Conservation (phyloP, 352 stramenopile species). For the Phytophthora pini region DNA sequence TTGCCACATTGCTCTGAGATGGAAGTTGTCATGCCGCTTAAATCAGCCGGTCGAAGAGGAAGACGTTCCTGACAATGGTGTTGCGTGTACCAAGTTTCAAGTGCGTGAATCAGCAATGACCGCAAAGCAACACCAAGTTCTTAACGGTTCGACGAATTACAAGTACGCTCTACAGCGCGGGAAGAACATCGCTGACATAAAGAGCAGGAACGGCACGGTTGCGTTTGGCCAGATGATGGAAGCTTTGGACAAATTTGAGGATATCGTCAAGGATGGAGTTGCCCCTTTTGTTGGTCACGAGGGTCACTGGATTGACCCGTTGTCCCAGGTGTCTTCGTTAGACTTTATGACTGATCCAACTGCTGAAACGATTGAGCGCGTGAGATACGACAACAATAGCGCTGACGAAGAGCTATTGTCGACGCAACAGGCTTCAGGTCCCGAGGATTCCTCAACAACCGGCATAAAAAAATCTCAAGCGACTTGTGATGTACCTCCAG, state of each 20-base stretch:
- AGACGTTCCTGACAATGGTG: conserved; percentile 2
- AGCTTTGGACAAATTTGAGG: conserved; percentile 18
- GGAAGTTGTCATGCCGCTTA: not conserved
- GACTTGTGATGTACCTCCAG: no score
- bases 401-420: no score
- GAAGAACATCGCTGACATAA: conserved; percentile 5
- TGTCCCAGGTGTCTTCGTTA: no score
- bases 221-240: conserved; percentile 13
- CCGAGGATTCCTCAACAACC: no score
- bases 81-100: conserved; percentile 1
- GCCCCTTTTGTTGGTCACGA: no score
- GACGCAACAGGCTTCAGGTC: no score
- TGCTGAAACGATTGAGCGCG: no score
- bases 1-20: not conserved
- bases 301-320: no score
- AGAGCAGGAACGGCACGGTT: conserved; percentile 8
- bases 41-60: conserved; percentile 10
- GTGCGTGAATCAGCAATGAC: conserved; percentile 8
- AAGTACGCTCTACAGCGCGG: not conserved
- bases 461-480: no score
- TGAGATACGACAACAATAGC: no score
- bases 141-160: conserved; percentile 11
- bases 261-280: conserved; percentile 9
- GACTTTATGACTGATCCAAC: no score
- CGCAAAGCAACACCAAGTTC: conserved; percentile 1